Evolutionary conservation across 164 flowering plant species (phyloP).

Genomic region (Buxus sempervirens): DNA sequence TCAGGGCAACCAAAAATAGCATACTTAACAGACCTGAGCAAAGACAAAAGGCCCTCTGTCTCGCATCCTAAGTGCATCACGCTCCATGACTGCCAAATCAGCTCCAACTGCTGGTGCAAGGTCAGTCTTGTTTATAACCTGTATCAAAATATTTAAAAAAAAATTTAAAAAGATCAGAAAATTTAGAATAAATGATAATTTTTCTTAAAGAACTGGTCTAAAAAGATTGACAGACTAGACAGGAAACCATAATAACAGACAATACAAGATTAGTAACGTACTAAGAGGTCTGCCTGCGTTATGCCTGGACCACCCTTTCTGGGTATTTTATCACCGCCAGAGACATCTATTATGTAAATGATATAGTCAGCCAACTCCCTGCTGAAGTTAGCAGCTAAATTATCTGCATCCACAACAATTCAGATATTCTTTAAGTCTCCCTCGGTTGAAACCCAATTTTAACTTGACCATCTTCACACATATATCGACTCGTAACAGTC

Average conservation of each 20-base stretch:
- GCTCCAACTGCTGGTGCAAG: slow-evolving; percentile 95
- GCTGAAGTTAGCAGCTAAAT: slow-evolving; percentile 97
- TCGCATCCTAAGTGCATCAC: slow-evolving; percentile 92
- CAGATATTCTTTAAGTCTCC: neutral
- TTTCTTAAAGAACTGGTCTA: neutral
- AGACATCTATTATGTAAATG: slow-evolving; percentile 93
- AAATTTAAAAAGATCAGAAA: slow-evolving; percentile 4
- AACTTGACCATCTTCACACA: neutral
- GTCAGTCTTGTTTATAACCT: slow-evolving; percentile 99
- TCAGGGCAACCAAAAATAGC: neutral
- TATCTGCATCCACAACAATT: slow-evolving; percentile 54
- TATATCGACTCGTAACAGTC: neutral
- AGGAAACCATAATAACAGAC: neutral
- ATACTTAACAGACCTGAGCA: slow-evolving; percentile 61
- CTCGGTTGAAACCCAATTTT: neutral
- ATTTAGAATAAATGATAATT: neutral
- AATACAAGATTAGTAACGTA: slow-evolving; percentile 38
- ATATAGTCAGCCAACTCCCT: slow-evolving; percentile 95
- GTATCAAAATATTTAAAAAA: neutral
- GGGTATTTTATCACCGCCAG: slow-evolving; percentile 96
- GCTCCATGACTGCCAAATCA: slow-evolving; percentile 86
- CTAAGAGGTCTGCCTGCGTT: slow-evolving; percentile 95
- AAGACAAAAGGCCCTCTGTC: slow-evolving; percentile 99
- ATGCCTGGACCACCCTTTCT: slow-evolving; percentile 99
- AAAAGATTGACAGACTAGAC: neutral